Conservation (phyloP, 2,329 filamentous ascomycete genomes). For the Trichoderma simmonsii region DNA sequence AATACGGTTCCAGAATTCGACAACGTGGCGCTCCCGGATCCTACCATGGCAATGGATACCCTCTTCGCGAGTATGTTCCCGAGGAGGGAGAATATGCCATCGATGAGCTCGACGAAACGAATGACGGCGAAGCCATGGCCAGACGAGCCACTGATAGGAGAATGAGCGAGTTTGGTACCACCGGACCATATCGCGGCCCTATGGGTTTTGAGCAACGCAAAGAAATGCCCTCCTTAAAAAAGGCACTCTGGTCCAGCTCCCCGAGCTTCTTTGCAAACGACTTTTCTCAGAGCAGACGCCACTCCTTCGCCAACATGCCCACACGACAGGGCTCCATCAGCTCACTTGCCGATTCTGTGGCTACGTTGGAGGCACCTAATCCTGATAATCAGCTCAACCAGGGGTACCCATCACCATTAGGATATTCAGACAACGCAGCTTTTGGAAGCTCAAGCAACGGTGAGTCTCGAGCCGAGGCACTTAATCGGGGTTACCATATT, state of each 20-base stretch:
- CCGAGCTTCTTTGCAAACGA: constrained; percentile 64
- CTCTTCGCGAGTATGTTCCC: constrained; percentile 57
- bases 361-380: constrained; percentile 45
- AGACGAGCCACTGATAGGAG: constrained; percentile 48
- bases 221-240: constrained; percentile 58
- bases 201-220: constrained; percentile 59
- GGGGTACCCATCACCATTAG: constrained; percentile 39
- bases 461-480: constrained; percentile 30
- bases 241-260: constrained; percentile 68
- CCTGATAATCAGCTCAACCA: constrained; percentile 43
- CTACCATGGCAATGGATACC: constrained; percentile 56
- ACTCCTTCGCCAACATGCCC: constrained; percentile 72
- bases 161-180: constrained; percentile 56
- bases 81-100: constrained; percentile 71
- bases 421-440: constrained; percentile 39
- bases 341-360: constrained; percentile 53
- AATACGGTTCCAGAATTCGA: constrained; percentile 54
- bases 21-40: constrained; percentile 57
- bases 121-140: constrained; percentile 50
- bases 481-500: constrained; percentile 8
- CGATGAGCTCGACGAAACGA: constrained; percentile 64
- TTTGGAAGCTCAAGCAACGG: constrained; percentile 40
- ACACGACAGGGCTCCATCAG: constrained; percentile 62
- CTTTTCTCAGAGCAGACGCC: constrained; percentile 69
- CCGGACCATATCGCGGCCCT: constrained; percentile 45